Evolutionary conservation across 23 red algal genomes (phyloP), one percentile per base, ranked within the genome.

Genomic region (Cyanidioschyzon merolae): DNA sequence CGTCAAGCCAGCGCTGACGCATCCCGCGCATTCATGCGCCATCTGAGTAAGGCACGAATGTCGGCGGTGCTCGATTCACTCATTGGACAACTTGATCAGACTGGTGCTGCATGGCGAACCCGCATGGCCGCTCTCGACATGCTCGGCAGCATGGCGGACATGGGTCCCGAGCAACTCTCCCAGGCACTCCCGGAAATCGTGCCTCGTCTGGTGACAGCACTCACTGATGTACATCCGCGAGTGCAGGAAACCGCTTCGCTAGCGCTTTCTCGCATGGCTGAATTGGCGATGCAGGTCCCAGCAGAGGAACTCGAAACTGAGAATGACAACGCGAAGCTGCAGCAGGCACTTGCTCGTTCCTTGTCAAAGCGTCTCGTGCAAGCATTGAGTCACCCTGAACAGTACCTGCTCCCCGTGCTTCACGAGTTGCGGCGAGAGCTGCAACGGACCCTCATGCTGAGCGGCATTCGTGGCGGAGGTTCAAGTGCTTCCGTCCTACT

Each of bases 141-240:
- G 26, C 78, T 98, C 0, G 94, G 88, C 37, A 88, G 84, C 0
- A 98, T 91, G 94, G 94, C 88, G 7, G 89, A 83, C 37, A 90
- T 88, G 50, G 88, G 87, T 18, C 94, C 94, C 25, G 74, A 88
- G 37, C 94, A 98, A 59, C 87, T 98, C 30, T 79, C 87, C 0
- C 74, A 80, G 54, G 84, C 82, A 27, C 85, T 98, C 0, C 94
- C 94, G 30, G 77, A 89, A 51, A 77, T 98, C 1, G 88, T 98
- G 3, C 94, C 94, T 3, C 83, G 86, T 40, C 86, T 98, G 39
- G 76, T 88, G 17, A 78, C 83, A 41, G 87, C 88, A 38, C 79
- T 98, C 25, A 79, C 89, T 38, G 88, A 98, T 68, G 89, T 85
- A 7, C 94, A 98, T 91, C 94, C 94, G 24, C 88, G 85, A 71